Evolutionary conservation across 2,329 filamentous ascomycete genomes (phyloP), one percentile per base, ranked within the genome.

Genomic region (Thielaviopsis musarum): DNA sequence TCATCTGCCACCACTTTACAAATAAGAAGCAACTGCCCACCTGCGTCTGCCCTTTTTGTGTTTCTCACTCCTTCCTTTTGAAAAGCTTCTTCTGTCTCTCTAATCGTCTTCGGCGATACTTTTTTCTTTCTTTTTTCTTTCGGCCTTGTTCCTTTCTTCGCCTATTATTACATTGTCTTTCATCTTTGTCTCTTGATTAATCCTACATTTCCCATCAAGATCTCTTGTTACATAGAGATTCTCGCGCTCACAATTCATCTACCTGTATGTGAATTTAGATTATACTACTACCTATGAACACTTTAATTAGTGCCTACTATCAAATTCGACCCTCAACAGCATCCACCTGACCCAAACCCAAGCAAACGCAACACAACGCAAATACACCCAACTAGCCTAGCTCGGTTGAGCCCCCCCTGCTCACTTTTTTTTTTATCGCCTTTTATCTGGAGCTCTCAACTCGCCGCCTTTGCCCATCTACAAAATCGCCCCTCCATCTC

Each of bases 81-180:
- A 34, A 45, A 22, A 56, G 22, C 54, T 26, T 30, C 28, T 57
- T 62, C 54, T 21, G 17, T 21, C 19, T 7, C n/a, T 19, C 5
- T 19, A 49, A 49, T 19, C 17, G 45, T 21, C n/a, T n/a, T 21
- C n/a, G 45, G 17, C n/a, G n/a, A 19, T 19, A 21, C 17, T 49
- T 12, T 49, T 49, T 21, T 21, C 30, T 7, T 7, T 48, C 17
- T 3, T 19, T 17, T 12, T 15, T 15, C 30, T 58, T 51, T 62
- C 56, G 3, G 24, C 24, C 34, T 26, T 34, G 56, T 48, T 34
- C 17, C 48, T 26, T 58, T 51, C 3, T 60, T 58, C 59, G n/a
- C 57, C 53, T 61, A 49, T 54, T 41, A 53, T 56, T 62, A 62
- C 62, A 61, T 60, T 62, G 52, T 61, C 61, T 66, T 65, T 56